Conservation (phyloP, 2,329 filamentous ascomycete species). For the Alternaria tenuissima region DNA sequence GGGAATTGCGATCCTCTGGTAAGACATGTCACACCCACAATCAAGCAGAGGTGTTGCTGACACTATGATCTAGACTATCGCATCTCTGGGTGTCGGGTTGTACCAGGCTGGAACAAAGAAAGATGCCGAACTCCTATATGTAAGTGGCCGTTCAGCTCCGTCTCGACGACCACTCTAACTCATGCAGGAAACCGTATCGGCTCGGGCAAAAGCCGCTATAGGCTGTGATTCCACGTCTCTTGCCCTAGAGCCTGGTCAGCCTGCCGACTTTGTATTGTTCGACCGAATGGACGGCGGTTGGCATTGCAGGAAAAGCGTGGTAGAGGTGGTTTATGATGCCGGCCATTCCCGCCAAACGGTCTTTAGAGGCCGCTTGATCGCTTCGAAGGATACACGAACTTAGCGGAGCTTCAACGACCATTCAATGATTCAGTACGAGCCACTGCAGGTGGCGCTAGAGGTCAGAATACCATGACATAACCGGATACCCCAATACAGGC, state of each 20-base stretch:
- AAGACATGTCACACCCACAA: slow-evolving; percentile 28
- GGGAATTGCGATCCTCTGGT: slow-evolving; percentile 70
- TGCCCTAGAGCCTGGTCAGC: slow-evolving; percentile 45
- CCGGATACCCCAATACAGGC: not conserved
- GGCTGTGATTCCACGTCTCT: slow-evolving; percentile 41
- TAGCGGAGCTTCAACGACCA: not conserved
- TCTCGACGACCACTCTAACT: slow-evolving; percentile 23
- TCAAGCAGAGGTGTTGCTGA: not conserved
- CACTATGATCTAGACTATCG: slow-evolving; percentile 1
- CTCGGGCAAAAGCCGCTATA: slow-evolving; percentile 55
- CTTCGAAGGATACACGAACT: not conserved
- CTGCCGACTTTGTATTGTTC: slow-evolving; percentile 56
- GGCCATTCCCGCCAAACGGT: slow-evolving; percentile 44
- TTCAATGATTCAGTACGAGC: not conserved
- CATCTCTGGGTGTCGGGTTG: slow-evolving; percentile 65
- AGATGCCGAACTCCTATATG: slow-evolving; percentile 67
- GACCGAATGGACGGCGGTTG: slow-evolving; percentile 48
- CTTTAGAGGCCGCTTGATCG: slow-evolving; percentile 33
- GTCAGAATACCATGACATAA: not conserved
- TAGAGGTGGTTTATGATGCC: slow-evolving; percentile 57
- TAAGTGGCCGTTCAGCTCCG: slow-evolving; percentile 45
- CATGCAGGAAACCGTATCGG: slow-evolving; percentile 59
- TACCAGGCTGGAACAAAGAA: slow-evolving; percentile 71
- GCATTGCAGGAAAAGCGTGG: slow-evolving; percentile 53
- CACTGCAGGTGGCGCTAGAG: not conserved